Evolutionary conservation across 129 eudicot species (phyloP), one percentile per base, ranked within the genome.

Genomic region (Helichrysum umbraculigerum): DNA sequence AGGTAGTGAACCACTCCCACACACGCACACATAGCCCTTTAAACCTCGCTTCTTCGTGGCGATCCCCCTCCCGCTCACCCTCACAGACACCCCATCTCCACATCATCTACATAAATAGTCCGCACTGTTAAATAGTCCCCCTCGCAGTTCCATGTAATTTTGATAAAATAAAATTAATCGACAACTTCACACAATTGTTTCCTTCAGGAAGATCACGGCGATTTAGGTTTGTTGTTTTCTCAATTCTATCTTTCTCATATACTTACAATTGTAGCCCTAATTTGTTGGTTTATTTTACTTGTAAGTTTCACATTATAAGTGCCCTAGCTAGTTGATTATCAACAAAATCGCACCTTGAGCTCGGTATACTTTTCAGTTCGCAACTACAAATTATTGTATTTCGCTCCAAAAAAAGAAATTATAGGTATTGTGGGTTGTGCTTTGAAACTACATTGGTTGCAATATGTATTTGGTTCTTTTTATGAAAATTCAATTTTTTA

Each of bases 131-230:
- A 25, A 25, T 25, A 25, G 28, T 25, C 28, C 28, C 52, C 52
- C 16, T 44, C 52, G 0, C 52, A 0, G 17, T 44, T 12, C 4
- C 52, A 44, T 44, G 52, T 44, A 44, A 44, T 11, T 3, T 44
- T 44, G 52, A 44, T 44, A 12, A 44, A 44, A 44, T 3, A 44
- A 44, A 12, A 44, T 2, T 2, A 44, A 44, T 44, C 5, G 52
- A 3, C 52, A 44, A 44, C 47, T 39, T 1, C 47, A 44, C 47
- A 44, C 16, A 12, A 44, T 44, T 12, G 12, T 12, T 44, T 11
- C 47, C 4, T 44, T 44, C 17, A 72, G 52, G 66, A 72, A 72
- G 66, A 72, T 72, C 66, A 17, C 67, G 11, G 52, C 33, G 20
- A 72, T 32, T 54, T 19, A 72, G 76, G 66, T 72, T 19, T 56